Evolutionary conservation across 2,329 filamentous ascomycete species (phyloP), one percentile per base, ranked within the genome.

Genomic region (Orbilia blumenaviensis): DNA sequence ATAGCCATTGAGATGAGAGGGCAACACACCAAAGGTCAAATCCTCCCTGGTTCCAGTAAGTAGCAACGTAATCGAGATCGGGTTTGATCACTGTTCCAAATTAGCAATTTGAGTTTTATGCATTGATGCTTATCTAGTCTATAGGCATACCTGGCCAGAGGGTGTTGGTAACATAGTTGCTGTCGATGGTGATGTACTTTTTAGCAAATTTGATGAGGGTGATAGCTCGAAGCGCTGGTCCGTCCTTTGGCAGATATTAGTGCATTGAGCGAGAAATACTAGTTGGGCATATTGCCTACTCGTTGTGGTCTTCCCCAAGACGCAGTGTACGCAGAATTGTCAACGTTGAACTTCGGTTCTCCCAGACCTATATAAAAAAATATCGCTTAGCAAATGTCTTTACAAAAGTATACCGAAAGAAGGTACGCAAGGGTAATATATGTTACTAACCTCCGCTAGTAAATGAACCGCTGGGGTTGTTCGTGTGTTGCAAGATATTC

Each of bases 51-150:
- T 83, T 82, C 84, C 84, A 85, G 78, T 80, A 82, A 36, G 83
- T 82, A 16, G 82, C 81, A 3, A 84, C 81, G 63, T 85, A 85
- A 66, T 85, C 84, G n/a, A 85, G 78, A 78, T 85, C 84, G 0
- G 83, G 83, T 78, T 85, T 72, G 3, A 72, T 72, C 2, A 72
- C 67, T 72, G 42, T 18, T 25, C 29, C 16, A 41, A 50, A n/a
- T 68, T 41, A 68, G 64, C 23, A 36, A 41, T 27, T 7, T 23
- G 25, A 2, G 29, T 8, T 44, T 52, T 8, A 32, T 29, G 16
- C 23, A 38, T 36, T 5, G 2, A 41, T 10, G 10, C 29, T 34
- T 34, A 6, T 18, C 41, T 29, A 16, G 2, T 18, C 14, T 32
- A 14, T 16, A 58, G 29, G 16, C 58, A 32, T 81, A 78, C 82